Evolutionary conservation across 2,329 filamentous ascomycete species (phyloP).

Genomic region (Sporothrix protearum): DNA sequence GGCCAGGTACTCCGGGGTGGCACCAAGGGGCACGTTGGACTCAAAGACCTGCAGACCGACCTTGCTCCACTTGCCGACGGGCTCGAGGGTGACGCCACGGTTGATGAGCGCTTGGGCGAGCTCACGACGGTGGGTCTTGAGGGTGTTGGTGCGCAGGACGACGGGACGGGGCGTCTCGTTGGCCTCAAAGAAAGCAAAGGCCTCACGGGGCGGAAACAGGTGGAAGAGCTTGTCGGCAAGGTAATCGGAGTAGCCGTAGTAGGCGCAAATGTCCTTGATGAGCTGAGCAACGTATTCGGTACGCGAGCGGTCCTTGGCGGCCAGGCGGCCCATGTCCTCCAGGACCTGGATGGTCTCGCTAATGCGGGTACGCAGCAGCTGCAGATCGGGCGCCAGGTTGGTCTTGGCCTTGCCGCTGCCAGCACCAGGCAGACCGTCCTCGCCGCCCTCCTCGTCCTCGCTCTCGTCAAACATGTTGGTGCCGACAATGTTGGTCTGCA

Average conservation of each 20-base stretch:
- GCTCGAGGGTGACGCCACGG: slow-evolving; percentile 91
- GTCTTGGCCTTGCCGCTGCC: slow-evolving; percentile 49
- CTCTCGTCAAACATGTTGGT: slow-evolving; percentile 58
- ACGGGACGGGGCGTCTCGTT: slow-evolving; percentile 91
- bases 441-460: slow-evolving; percentile 19
- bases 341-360: slow-evolving; percentile 90
- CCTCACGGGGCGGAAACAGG: slow-evolving; percentile 88
- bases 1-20: slow-evolving; percentile 93
- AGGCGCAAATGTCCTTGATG: slow-evolving; percentile 86
- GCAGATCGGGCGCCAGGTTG: slow-evolving; percentile 80
- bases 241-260: slow-evolving; percentile 94
- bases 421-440: slow-evolving; percentile 35
- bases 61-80: slow-evolving; percentile 98
- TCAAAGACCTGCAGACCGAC: slow-evolving; percentile 97
- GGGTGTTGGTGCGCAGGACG: slow-evolving; percentile 94
- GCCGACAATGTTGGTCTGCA: slow-evolving; percentile 90
- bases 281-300: slow-evolving; percentile 85
- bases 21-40: slow-evolving; percentile 77
- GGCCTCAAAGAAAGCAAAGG: slow-evolving; percentile 97
- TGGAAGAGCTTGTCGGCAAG: slow-evolving; percentile 94
- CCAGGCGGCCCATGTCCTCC: slow-evolving; percentile 79
- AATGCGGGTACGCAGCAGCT: slow-evolving; percentile 81
- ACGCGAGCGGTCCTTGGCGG: slow-evolving; percentile 74
- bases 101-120: slow-evolving; percentile 93
- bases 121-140: slow-evolving; percentile 71